Evolutionary conservation across 225 moss, liverwort and hornwort genomes (phyloP).

Genomic region (Straminergon stramineum): DNA sequence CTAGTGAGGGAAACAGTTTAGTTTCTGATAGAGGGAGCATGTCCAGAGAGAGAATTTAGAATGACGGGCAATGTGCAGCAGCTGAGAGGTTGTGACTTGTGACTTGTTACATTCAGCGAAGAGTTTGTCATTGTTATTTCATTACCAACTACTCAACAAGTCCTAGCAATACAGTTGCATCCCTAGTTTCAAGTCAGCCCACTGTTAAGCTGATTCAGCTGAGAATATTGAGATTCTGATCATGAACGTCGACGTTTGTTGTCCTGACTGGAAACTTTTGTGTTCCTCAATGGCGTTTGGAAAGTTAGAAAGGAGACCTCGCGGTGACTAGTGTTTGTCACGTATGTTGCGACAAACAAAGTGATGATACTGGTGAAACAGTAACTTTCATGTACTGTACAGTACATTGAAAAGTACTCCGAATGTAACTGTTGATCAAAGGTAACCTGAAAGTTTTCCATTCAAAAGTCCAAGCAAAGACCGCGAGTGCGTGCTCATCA

Average conservation of each 20-base stretch:
- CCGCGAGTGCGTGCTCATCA: background rate
- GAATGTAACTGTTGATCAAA: background rate
- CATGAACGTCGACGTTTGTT: background rate
- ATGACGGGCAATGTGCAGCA: constrained; percentile 15
- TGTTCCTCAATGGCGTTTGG: background rate
- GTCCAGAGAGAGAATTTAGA: constrained; percentile 17
- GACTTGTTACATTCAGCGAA: background rate
- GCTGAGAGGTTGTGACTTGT: constrained; percentile 31
- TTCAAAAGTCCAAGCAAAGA: background rate
- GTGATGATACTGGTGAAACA: background rate
- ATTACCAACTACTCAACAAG: background rate
- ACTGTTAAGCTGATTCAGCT: background rate
- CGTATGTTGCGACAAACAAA: background rate
- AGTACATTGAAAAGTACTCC: background rate
- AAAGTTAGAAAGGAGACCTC: background rate
- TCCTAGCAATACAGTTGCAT: background rate
- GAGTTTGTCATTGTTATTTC: background rate
- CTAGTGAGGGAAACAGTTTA: constrained; percentile 2
- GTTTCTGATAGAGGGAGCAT: constrained; percentile 20
- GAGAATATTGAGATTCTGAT: background rate
- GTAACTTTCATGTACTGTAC: background rate
- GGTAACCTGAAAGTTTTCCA: background rate
- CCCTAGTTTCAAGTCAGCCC: background rate
- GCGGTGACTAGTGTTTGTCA: background rate
- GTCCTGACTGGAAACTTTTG: background rate